A percentile compares a stretch with the other conserved stretches of the same genome.
Evolutionary conservation across 2,329 filamentous ascomycete genomes (phyloP).

Genomic region (Xylariaceae sp.): DNA sequence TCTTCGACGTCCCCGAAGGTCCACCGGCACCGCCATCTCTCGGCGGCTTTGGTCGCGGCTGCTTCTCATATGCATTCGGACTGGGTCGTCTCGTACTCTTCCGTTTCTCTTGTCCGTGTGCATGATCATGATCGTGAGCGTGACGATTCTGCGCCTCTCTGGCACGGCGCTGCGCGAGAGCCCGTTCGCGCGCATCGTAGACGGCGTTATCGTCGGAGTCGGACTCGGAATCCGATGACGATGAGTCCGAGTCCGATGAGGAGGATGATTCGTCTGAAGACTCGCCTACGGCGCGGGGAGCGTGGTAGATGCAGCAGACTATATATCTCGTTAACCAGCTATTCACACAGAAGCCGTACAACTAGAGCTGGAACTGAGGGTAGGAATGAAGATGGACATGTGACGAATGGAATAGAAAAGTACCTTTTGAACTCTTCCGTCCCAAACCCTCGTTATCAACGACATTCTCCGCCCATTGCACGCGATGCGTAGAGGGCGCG

Average conservation of each 20-base stretch:
- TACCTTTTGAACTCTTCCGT: conserved; percentile 91
- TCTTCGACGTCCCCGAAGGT: not conserved
- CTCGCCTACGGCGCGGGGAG: conserved; percentile 73
- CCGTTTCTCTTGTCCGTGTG: conserved; percentile 5
- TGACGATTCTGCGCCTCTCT: conserved; percentile 29
- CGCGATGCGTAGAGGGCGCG: conserved; percentile 50
- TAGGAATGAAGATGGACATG: not conserved
- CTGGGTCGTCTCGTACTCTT: conserved; percentile 40
- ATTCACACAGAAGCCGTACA: too few relatives aligned
- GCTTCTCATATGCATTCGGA: conserved; percentile 77
- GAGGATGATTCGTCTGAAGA: conserved; percentile 54
- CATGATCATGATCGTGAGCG: conserved; percentile 19
- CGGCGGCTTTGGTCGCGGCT: conserved; percentile 53
- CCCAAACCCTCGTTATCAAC: conserved; percentile 94
- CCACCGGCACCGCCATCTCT: conserved; percentile 19
- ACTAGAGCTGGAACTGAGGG: too few relatives aligned
- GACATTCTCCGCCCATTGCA: conserved; percentile 90
- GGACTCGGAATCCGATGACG: conserved; percentile 40
- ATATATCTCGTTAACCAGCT: conserved; percentile 1
- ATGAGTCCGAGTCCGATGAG: conserved; percentile 35
- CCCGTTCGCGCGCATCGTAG: conserved; percentile 28
- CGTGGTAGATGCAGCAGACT: conserved; percentile 99
- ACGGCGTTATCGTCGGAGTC: conserved; percentile 17
- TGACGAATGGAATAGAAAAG: conserved; percentile 13
- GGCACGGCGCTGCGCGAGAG: conserved; percentile 22